These are phyloP conservation scores for Saccharomyces mikatae DNA, from an alignment of 805 yeast genomes.

Conservation along the genomic window DNA sequence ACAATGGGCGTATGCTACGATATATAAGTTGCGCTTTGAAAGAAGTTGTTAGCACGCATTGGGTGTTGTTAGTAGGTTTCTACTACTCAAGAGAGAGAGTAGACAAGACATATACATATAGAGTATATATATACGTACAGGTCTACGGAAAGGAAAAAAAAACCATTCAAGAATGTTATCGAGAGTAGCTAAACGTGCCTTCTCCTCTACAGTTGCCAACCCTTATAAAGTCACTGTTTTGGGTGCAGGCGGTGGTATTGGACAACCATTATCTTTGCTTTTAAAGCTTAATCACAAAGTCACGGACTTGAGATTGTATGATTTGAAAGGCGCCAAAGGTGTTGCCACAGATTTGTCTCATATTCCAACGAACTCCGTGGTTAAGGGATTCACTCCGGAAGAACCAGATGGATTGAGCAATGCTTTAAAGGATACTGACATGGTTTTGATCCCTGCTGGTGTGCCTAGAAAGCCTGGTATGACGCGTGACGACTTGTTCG, in stretches of 20 bases:
- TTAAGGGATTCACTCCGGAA: constrained; percentile 82
- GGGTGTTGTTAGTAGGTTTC: background rate
- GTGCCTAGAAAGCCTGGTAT: constrained; percentile 98
- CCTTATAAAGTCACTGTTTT: constrained; percentile 74
- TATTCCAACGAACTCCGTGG: constrained; percentile 85
- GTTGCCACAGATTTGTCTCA: constrained; percentile 95
- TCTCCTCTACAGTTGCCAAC: constrained; percentile 56
- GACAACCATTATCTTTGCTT: constrained; percentile 78
- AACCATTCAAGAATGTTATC: constrained; percentile 39
- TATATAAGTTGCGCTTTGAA: background rate
- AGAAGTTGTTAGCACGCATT: background rate
- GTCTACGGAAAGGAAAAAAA: background rate
- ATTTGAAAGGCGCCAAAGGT: constrained; percentile 88
- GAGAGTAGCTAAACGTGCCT: constrained; percentile 50
- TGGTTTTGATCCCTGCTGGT: constrained; percentile 93
- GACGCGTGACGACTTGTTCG: constrained; percentile 96
- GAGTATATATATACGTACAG: background rate
- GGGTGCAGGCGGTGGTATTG: constrained; percentile 93
- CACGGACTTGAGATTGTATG: constrained; percentile 78
- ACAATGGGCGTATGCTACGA: background rate
- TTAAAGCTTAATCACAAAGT: constrained; percentile 84
- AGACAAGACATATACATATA: background rate
- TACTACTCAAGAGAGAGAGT: background rate
- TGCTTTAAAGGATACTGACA: constrained; percentile 66
- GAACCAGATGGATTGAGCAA: constrained; percentile 55